Conservation (phyloP, 768 basidiomycete genomes). For the Vararia minispora region DNA sequence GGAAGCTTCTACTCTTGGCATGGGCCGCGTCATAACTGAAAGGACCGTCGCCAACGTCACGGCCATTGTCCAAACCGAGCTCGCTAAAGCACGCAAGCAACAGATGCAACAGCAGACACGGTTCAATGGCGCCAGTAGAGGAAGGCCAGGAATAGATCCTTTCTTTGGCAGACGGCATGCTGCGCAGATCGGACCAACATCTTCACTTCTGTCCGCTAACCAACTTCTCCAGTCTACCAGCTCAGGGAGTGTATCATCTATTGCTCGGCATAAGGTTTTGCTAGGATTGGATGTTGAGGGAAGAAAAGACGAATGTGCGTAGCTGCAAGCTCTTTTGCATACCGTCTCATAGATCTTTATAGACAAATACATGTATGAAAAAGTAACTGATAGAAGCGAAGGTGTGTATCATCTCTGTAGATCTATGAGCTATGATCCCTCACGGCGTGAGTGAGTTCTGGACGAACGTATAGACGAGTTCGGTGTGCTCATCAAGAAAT, state of each 20-base stretch:
- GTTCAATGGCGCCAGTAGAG: background rate
- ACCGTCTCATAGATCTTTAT: conserved; percentile 2
- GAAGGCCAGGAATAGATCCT: conserved; percentile 8
- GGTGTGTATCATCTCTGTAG: conserved; percentile 29
- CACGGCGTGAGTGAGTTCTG: conserved; percentile 38
- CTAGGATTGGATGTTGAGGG: no score
- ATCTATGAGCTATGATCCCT: background rate
- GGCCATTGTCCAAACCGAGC: conserved; percentile 3
- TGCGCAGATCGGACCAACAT: no score
- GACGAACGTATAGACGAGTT: conserved; percentile 85
- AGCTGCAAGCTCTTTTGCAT: no score
- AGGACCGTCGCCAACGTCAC: conserved; percentile 5
- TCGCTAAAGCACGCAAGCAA: background rate
- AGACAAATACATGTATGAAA: conserved; percentile 93
- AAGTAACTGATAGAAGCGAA: conserved; percentile 72
- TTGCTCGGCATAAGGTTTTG: no score
- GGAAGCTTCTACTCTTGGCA: conserved; percentile 33
- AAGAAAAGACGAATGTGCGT: no score
- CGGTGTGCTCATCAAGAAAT: conserved; percentile 56
- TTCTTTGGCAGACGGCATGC: no score
- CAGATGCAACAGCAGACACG: background rate
- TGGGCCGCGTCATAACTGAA: conserved; percentile 11
- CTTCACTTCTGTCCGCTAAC: no score
- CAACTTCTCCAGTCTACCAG: no score
- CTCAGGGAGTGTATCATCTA: no score